Base-by-base conservation (phyloP, 208 protist species). In the Trichomonas vaginalis region DNA sequence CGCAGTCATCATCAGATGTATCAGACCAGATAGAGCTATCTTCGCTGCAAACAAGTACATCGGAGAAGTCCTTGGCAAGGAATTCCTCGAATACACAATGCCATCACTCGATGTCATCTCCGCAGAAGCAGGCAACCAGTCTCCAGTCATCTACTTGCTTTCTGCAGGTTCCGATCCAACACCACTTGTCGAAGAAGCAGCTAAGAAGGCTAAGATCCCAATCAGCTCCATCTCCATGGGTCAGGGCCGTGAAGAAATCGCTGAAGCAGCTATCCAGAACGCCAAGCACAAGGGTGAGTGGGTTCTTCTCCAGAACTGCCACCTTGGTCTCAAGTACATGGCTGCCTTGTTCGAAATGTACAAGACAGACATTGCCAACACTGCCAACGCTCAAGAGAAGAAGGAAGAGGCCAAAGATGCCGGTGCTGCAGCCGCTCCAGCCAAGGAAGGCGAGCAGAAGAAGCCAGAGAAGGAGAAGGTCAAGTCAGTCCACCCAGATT, bases 141-240 rank as follows among this genome's bases (percentile, higher is more conserved):
- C 97, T n/a, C 99, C 99, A 27, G 98, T 99, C 95, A 97, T 99
- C 35, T 99, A 98, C 96, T 96, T 99, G 62, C 97, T 99, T n/a
- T 98, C 98, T 37, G 97, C 98, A 95, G 99, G 99, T 90, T 98
- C 98, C 87, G 99, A 99, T 97, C 98, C 98, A 51, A 99, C 98
- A 27, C 98, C 97, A 47, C 97, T 98, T 62, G 98, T 99, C 96
- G 97, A 99, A 97, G 97, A 97, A 0, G 97, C 98, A 46, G 98
- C 98, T 12, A 99, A 99, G 97, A 98, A 99, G 82, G 92, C 95
- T 37, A 98, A 98, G 96, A 97, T 97, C n/a, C 79, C 96, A 9
- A n/a, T 98, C 3, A 23, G 95, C 32, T 40, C 62, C 9, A 98
- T 99, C 96, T 99, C 98, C 39, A 99, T 99, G 98, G 99, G 99